These are phyloP conservation scores for Fusarium albosuccineum DNA, from an alignment of 2,329 filamentous ascomycete species.

Conservation along the genomic window DNA sequence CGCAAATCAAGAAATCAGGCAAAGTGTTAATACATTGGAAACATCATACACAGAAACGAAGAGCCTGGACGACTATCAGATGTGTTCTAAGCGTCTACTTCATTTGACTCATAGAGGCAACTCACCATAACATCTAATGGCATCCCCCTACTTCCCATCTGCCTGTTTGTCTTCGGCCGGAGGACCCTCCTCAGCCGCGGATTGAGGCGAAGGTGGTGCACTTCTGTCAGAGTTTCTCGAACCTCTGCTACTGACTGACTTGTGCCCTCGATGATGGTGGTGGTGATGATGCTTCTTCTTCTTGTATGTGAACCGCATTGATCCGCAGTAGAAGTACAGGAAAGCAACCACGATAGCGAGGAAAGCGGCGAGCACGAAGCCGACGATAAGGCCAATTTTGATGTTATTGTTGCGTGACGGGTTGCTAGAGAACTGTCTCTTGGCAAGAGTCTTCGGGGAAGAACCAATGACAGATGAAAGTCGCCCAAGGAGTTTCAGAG, in stretches of 20 bases:
- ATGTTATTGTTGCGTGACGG: slow-evolving; percentile 53
- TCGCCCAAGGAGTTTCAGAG: slow-evolving; percentile 19
- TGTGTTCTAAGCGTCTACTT: not conserved
- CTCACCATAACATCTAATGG: slow-evolving; percentile 5
- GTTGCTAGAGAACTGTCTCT: slow-evolving; percentile 46
- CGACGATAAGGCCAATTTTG: slow-evolving; percentile 59
- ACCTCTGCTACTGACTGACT: slow-evolving; percentile 50
- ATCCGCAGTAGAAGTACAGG: slow-evolving; percentile 55
- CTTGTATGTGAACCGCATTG: slow-evolving; percentile 52
- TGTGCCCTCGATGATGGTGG: slow-evolving; percentile 39
- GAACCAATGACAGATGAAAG: not conserved
- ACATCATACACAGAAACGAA: slow-evolving; percentile 26
- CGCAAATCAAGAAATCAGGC: not conserved
- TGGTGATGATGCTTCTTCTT: slow-evolving; percentile 40
- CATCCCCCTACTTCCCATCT: slow-evolving; percentile 24
- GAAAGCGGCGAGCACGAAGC: slow-evolving; percentile 57
- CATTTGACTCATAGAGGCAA: not conserved
- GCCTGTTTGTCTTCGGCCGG: slow-evolving; percentile 32
- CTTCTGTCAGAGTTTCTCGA: slow-evolving; percentile 48
- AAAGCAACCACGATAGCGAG: slow-evolving; percentile 54
- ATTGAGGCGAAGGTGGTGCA: slow-evolving; percentile 22
- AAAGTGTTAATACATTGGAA: slow-evolving; percentile 24
- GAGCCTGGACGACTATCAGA: slow-evolving; percentile 9
- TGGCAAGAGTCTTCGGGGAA: slow-evolving; percentile 6
- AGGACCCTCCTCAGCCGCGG: slow-evolving; percentile 29